Evolutionary conservation across 371 early-diverging fungal genomes (phyloP).

Genomic region (Rhizopus microsporus): DNA sequence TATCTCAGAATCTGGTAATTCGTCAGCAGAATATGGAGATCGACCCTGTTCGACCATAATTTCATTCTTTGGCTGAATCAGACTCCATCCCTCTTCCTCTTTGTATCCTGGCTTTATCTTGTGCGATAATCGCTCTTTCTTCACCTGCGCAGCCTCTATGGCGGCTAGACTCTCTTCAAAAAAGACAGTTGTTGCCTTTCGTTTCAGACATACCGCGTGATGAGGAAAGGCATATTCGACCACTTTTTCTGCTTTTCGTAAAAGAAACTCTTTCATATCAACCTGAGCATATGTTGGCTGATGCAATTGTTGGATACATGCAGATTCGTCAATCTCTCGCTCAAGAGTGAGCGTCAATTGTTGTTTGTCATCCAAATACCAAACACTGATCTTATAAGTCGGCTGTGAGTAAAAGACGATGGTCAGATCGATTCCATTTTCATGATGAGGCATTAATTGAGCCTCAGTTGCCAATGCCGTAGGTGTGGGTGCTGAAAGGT

Average conservation of each 20-base stretch:
- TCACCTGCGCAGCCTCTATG: neutral
- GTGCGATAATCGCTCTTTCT: neutral
- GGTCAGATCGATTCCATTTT: neutral
- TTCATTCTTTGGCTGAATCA: neutral
- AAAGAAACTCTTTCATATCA: neutral
- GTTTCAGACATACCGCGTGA: neutral
- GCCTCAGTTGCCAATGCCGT: neutral
- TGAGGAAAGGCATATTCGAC: neutral
- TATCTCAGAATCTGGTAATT: too few relatives aligned
- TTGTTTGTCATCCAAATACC: constrained; percentile 1
- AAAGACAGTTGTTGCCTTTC: neutral
- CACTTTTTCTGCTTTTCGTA: neutral
- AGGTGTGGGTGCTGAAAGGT: neutral
- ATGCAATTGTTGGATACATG: neutral
- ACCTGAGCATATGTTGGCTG: too few relatives aligned
- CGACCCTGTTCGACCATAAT: too few relatives aligned
- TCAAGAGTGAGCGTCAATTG: neutral
- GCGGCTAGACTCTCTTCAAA: constrained; percentile 1
- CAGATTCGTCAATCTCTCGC: neutral
- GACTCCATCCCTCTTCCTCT: neutral
- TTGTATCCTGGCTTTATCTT: neutral
- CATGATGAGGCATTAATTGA: neutral
- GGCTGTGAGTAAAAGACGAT: neutral
- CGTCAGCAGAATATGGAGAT: too few relatives aligned
- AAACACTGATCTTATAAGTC: neutral